These are phyloP conservation scores for Moesziomyces parantarcticus DNA, from an alignment of 1,284 basidiomycete species.

Conservation along the genomic window DNA sequence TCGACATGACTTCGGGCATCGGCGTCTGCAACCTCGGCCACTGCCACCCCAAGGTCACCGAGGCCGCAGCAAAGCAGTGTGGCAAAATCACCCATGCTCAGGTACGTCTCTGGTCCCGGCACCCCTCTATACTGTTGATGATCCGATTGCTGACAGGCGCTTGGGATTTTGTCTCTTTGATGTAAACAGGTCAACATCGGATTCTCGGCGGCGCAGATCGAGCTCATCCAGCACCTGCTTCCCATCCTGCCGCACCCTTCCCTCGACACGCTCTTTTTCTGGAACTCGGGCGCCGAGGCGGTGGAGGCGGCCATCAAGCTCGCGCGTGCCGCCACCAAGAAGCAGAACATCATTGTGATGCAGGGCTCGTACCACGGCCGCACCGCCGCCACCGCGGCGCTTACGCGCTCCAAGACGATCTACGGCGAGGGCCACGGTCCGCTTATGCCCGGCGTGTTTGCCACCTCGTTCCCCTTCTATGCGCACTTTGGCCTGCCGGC, in stretches of 20 bases:
- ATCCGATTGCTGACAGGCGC: too few relatives aligned
- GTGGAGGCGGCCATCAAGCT: constrained; percentile 78
- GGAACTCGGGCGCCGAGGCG: constrained; percentile 93
- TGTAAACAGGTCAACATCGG: constrained; percentile 58
- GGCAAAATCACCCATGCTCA: constrained; percentile 64
- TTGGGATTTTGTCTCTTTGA: too few relatives aligned
- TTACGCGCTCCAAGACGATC: constrained; percentile 89
- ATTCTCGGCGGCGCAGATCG: constrained; percentile 54
- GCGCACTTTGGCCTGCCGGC: constrained; percentile 80
- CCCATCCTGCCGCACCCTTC: constrained; percentile 81
- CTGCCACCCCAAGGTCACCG: constrained; percentile 63
- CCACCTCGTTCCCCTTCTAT: constrained; percentile 90
- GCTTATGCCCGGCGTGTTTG: constrained; percentile 86
- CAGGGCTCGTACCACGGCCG: constrained; percentile 71
- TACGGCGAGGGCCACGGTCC: constrained; percentile 83
- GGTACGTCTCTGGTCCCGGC: constrained; percentile 10
- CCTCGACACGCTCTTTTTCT: constrained; percentile 81
- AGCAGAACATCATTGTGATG: constrained; percentile 89
- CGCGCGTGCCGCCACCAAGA: constrained; percentile 79
- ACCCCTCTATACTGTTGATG: background rate
- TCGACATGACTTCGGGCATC: constrained; percentile 65
- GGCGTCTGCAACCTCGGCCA: constrained; percentile 66
- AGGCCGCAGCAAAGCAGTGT: constrained; percentile 61
- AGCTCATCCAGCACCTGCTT: constrained; percentile 54
- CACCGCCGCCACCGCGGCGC: constrained; percentile 79